These are phyloP conservation scores for Yamadazyma laniorum DNA, from an alignment of 805 yeast genomes.

Conservation along the genomic window DNA sequence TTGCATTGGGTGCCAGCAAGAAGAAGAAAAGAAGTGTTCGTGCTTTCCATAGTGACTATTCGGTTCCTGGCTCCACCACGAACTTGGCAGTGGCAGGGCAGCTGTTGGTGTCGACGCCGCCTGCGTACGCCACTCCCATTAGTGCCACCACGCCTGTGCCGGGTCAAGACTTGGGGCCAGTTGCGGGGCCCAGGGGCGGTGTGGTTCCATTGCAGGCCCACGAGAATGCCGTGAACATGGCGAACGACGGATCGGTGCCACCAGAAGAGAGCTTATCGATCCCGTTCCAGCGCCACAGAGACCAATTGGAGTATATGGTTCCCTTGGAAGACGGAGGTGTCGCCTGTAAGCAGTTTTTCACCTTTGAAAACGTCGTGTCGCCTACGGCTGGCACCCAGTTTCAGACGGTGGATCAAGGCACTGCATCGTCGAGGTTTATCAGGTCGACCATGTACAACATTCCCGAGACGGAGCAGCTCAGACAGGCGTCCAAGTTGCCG, in stretches of 20 bases:
- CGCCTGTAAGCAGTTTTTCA: constrained; percentile 50
- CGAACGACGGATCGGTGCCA: not conserved
- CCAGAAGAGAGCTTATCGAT: constrained; percentile 14
- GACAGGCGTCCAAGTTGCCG: constrained; percentile 72
- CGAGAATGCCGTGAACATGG: constrained; percentile 7
- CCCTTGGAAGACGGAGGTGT: constrained; percentile 29
- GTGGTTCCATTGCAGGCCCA: constrained; percentile 1
- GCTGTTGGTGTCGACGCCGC: constrained; percentile 2
- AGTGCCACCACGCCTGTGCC: not conserved
- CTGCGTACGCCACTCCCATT: constrained; percentile 2
- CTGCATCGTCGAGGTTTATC: constrained; percentile 75
- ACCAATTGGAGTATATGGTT: constrained; percentile 24
- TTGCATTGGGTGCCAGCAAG: constrained; percentile 4
- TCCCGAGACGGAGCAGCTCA: constrained; percentile 70
- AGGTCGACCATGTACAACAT: constrained; percentile 78
- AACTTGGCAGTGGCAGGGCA: not conserved
- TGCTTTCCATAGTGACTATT: constrained; percentile 29
- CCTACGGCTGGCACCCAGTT: constrained; percentile 78
- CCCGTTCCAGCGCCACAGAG: constrained; percentile 18
- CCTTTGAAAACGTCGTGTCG: constrained; percentile 77
- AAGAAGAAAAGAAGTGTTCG: constrained; percentile 31
- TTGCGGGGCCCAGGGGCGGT: not conserved
- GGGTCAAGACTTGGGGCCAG: constrained; percentile 1
- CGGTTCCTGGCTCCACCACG: constrained; percentile 5
- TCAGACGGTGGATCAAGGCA: constrained; percentile 75